These are phyloP conservation scores for Zymoseptoria brevis DNA, from an alignment of 2,329 filamentous ascomycete genomes.

Conservation along the genomic window DNA sequence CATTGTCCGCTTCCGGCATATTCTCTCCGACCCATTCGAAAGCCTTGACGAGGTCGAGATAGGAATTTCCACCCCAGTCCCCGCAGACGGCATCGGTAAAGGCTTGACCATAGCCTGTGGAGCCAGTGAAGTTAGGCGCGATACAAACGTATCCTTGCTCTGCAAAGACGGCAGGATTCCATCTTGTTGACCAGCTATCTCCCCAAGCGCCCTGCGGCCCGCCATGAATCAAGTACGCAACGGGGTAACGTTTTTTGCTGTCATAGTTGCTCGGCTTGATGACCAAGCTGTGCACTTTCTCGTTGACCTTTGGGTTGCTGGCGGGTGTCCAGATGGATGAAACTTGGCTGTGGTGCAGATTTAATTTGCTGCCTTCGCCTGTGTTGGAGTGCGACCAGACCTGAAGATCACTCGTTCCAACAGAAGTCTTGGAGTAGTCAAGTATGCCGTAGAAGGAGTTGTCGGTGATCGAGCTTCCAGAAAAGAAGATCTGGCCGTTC, in stretches of 20 bases:
- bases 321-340: slow-evolving; percentile 64
- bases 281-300: slow-evolving; percentile 56
- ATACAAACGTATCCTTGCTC: slow-evolving; percentile 28
- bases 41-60: slow-evolving; percentile 58
- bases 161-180: slow-evolving; percentile 27
- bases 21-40: slow-evolving; percentile 65
- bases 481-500: slow-evolving; percentile 52
- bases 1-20: slow-evolving; percentile 60
- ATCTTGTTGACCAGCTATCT: slow-evolving; percentile 26
- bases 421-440: slow-evolving; percentile 42
- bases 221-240: slow-evolving; percentile 28
- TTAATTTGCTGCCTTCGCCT: slow-evolving; percentile 55
- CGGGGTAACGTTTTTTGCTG: slow-evolving; percentile 22
- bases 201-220: slow-evolving; percentile 26
- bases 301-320: slow-evolving; percentile 41
- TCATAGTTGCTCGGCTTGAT: slow-evolving; percentile 24
- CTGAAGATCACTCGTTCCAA: slow-evolving; percentile 22
- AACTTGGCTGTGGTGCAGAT: slow-evolving; percentile 55
- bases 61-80: slow-evolving; percentile 61
- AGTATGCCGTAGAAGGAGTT: slow-evolving; percentile 62
- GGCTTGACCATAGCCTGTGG: slow-evolving; percentile 25
- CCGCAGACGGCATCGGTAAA: slow-evolving; percentile 54
- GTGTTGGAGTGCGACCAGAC: slow-evolving; percentile 46
- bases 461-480: slow-evolving; percentile 61
- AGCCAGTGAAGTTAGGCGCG: slow-evolving; percentile 24